Evolutionary conservation across 768 basidiomycete genomes (phyloP), one percentile per base, ranked within the genome.

Genomic region (Tephrocybe rancida): DNA sequence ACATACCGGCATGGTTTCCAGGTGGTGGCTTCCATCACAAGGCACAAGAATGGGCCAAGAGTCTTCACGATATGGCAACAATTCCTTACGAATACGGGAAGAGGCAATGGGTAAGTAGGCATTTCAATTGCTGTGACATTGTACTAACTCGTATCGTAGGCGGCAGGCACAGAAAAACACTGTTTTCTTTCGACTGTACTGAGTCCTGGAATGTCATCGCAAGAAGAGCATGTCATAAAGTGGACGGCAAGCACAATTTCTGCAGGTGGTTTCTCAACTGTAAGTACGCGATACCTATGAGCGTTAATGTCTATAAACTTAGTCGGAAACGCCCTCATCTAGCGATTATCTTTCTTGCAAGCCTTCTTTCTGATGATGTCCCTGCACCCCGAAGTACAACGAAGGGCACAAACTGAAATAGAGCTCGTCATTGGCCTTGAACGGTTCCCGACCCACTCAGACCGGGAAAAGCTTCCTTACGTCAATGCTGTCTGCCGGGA

Each of bases 281-380:
- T 44, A 13, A 25, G 44, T 30, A 25, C 5, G 21, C 11, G 5
- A 27, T 3, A 10, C 16, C 19, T 14, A 48, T 32, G 3, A 29
- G 16, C 21, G 10, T 21, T 30, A 32, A 34, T 35, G 3, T n/a
- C 14, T n/a, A n/a, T n/a, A n/a, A n/a, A n/a, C n/a, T n/a, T n/a
- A n/a, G n/a, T n/a, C n/a, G n/a, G n/a, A n/a, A n/a, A n/a, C n/a
- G n/a, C n/a, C n/a, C n/a, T n/a, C n/a, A n/a, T n/a, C n/a, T n/a
- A 49, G 48, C 34, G 38, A 1, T n/a, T 48, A 18, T 27, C 54
- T 6, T 39, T 38, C 19, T 25, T 56, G 6, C 26, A 62, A 25
- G 63, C 67, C 5, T 67, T 70, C 46, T 62, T 67, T 53, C 47
- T 68, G 10, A 64, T 65, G 3, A 71, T 71, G 66, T 57, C 60